Conservation (phyloP, 108 stramenopile species). For the Seminavis robusta region DNA sequence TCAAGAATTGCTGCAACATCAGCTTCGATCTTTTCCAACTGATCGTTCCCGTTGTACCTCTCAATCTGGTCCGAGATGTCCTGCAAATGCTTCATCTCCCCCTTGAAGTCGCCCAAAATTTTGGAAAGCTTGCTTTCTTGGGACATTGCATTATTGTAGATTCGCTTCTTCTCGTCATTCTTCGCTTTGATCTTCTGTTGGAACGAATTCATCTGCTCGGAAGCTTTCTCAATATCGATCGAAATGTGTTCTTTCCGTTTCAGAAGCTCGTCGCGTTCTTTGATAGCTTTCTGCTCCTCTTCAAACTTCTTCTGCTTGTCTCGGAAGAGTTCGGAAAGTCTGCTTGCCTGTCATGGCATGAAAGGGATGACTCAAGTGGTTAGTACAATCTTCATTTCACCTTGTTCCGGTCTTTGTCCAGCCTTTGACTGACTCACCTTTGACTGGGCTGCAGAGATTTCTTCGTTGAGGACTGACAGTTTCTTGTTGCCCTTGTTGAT, state of each 20-base stretch:
- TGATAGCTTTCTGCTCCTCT: slow-evolving; percentile 45
- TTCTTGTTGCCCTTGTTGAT: slow-evolving; percentile 73
- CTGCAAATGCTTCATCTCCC: slow-evolving; percentile 28
- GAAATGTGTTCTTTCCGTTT: slow-evolving; percentile 32
- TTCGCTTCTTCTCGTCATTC: slow-evolving; percentile 10
- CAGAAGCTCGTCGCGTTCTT: slow-evolving; percentile 45
- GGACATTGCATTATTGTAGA: too few species aligned
- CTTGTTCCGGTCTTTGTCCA: not conserved
- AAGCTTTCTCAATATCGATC: slow-evolving; percentile 11
- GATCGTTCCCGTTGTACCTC: slow-evolving; percentile 21
- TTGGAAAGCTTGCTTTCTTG: too few species aligned
- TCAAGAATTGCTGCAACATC: slow-evolving; percentile 22
- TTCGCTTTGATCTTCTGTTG: slow-evolving; percentile 24
- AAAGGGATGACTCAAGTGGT: not conserved
- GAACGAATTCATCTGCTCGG: slow-evolving; percentile 48
- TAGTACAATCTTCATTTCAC: not conserved
- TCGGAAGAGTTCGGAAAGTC: slow-evolving; percentile 45
- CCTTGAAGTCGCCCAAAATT: slow-evolving; percentile 29
- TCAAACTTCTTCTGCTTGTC: slow-evolving; percentile 66
- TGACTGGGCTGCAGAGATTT: not conserved
- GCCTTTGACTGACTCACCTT: slow-evolving; percentile 1
- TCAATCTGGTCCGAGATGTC: slow-evolving; percentile 25
- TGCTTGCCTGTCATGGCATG: slow-evolving; percentile 11
- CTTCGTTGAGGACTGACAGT: slow-evolving; percentile 45
- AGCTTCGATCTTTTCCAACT: slow-evolving; percentile 26